Conservation (phyloP, 2,329 filamentous ascomycete genomes). For the Scytalidium sp. region DNA sequence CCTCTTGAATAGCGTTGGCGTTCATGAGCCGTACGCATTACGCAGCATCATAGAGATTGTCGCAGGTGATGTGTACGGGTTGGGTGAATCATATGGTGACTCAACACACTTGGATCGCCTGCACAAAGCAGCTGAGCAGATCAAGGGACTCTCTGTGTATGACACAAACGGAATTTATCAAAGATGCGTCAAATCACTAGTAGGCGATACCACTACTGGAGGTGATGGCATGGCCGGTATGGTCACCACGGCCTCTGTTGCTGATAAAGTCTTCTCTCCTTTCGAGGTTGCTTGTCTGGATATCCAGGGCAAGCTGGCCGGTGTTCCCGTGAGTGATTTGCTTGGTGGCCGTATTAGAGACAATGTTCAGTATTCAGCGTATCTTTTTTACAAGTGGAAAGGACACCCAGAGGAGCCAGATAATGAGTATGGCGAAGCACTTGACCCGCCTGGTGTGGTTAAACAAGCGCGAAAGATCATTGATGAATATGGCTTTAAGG, state of each 20-base stretch:
- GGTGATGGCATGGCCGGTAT: constrained; percentile 32
- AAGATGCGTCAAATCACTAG: constrained; percentile 18
- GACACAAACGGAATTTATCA: constrained; percentile 25
- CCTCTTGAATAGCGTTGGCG: constrained; percentile 39
- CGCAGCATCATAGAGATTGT: constrained; percentile 39
- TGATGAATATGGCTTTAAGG: constrained; percentile 40
- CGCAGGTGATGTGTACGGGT: constrained; percentile 32
- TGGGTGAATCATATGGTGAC: constrained; percentile 40
- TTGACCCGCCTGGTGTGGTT: constrained; percentile 32
- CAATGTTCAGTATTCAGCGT: constrained; percentile 39
- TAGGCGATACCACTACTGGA: constrained; percentile 16
- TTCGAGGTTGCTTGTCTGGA: constrained; percentile 42
- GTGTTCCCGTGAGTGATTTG: constrained; percentile 35
- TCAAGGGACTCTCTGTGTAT: constrained; percentile 29
- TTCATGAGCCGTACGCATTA: constrained; percentile 40
- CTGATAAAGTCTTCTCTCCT: constrained; percentile 39
- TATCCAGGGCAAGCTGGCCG: constrained; percentile 37
- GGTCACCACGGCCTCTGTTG: constrained; percentile 38
- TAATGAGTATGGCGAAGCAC: constrained; percentile 37
- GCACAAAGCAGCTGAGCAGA: constrained; percentile 26
- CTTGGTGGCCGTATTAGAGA: constrained; percentile 37
- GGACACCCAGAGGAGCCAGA: constrained; percentile 36
- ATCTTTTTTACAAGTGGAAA: constrained; percentile 41
- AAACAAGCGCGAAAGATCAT: constrained; percentile 35
- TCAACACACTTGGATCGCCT: constrained; percentile 33